Percentiles rank a stretch among this genome's conserved stretches.
Evolutionary conservation across 352 stramenopile species (phyloP).

Genomic region (Thalassiosira sp.): DNA sequence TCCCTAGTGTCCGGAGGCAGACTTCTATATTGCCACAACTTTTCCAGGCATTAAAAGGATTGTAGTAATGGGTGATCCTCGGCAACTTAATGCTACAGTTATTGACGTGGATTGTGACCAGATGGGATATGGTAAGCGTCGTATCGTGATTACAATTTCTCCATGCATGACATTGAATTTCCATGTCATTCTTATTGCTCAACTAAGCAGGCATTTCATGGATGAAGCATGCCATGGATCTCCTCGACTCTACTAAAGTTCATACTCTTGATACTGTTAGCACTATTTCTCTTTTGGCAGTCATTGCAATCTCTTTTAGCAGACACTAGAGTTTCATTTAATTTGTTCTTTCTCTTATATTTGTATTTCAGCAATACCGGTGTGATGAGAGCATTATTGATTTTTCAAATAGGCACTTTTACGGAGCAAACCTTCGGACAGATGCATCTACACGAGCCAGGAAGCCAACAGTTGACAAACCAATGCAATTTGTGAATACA

Average conservation of each 20-base stretch:
- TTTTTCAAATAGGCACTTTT: constrained; percentile 60
- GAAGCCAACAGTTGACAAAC: constrained; percentile 18
- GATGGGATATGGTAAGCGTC: constrained; percentile 28
- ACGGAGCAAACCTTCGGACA: constrained; percentile 6
- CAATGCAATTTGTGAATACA: constrained; percentile 22
- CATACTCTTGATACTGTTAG: constrained; percentile 49
- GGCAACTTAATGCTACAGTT: constrained; percentile 54
- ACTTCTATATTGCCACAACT: constrained; percentile 61
- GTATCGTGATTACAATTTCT: not conserved
- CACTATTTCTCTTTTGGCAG: not conserved
- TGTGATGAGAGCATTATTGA: constrained; percentile 42
- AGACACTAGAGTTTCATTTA: not conserved
- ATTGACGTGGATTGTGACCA: constrained; percentile 32
- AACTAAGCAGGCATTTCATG: constrained; percentile 19
- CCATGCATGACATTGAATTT: too few species aligned
- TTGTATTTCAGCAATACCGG: constrained; percentile 36
- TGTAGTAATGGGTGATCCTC: constrained; percentile 55
- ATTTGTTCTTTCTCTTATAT: not conserved
- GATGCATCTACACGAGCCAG: not conserved
- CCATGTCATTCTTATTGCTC: constrained; percentile 1
- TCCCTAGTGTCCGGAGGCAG: constrained; percentile 43
- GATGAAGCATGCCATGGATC: constrained; percentile 12
- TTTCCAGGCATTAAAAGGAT: constrained; percentile 58
- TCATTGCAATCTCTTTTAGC: not conserved
- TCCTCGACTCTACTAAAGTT: not conserved